Base-by-base conservation (phyloP, 192 early-diverging fungal species). In the Entrophospora sp. region DNA sequence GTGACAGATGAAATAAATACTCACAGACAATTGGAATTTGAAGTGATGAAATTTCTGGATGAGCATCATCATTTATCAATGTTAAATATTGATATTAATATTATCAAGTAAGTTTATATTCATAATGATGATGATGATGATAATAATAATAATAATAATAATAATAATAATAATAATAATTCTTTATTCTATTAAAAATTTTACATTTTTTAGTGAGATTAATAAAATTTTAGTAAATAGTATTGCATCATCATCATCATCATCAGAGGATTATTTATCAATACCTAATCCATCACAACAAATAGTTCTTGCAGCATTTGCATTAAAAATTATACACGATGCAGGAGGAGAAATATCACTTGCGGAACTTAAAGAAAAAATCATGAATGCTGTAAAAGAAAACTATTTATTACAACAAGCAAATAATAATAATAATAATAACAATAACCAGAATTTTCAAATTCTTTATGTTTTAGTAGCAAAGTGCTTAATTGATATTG, bases 271-370 rank as follows among this genome's bases (percentile, higher is more conserved):
- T 25, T 56, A 56, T 35, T 16, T 20, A 31, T 14, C 42, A 31
- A 46, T 22, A 36, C 51, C 13, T 16, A 18, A 35, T 12, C 56
- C 71, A 16, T 38, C 64, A 13, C 18, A 57, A 14, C 71, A 72
- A 31, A 46, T 53, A 0, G 49, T 65, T 13, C 45, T 67, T 4
- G 27, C 44, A 37, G 71, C 71, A n/a, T n/a, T n/a, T n/a, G n/a
- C n/a, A n/a, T n/a, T n/a, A n/a, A n/a, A n/a, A n/a, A n/a, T n/a
- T n/a, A n/a, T n/a, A n/a, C n/a, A n/a, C n/a, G n/a, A n/a, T n/a
- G n/a, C n/a, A n/a, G n/a, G n/a, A n/a, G n/a, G n/a, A n/a, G n/a
- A n/a, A n/a, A n/a, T n/a, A n/a, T n/a, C n/a, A n/a, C n/a, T n/a
- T n/a, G n/a, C n/a, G n/a, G n/a, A n/a, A n/a, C n/a, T n/a, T n/a